These are phyloP conservation scores for Boletus reticuloceps DNA, from an alignment of 768 basidiomycete genomes.

Conservation along the genomic window DNA sequence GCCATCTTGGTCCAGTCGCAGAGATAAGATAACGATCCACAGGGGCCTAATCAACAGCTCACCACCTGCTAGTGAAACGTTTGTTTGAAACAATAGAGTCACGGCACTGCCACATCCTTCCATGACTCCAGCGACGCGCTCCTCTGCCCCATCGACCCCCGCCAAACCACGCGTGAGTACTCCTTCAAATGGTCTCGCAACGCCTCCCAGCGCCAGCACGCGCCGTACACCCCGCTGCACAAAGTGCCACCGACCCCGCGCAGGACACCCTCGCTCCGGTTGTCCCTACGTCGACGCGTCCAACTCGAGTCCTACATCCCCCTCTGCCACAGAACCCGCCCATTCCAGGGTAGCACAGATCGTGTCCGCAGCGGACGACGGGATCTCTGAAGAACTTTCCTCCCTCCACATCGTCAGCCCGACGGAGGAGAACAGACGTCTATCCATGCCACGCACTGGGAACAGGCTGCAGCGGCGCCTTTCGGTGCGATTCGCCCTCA, in stretches of 20 bases:
- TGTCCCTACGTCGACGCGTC: constrained; percentile 46
- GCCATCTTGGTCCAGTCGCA: too few relatives aligned
- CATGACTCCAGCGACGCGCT: constrained; percentile 30
- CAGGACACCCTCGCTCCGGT: constrained; percentile 62
- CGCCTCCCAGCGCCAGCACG: constrained; percentile 39
- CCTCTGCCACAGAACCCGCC: constrained; percentile 7
- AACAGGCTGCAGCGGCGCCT: constrained; percentile 23
- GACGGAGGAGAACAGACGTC: constrained; percentile 13
- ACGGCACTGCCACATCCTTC: background rate
- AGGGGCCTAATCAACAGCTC: too few relatives aligned
- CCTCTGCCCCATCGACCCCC: constrained; percentile 31
- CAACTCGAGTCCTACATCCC: constrained; percentile 11
- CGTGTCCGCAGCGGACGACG: constrained; percentile 18
- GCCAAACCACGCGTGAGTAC: constrained; percentile 16
- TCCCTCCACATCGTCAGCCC: constrained; percentile 43
- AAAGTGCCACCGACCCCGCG: constrained; percentile 52
- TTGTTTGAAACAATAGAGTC: too few relatives aligned
- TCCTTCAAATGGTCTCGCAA: constrained; percentile 4
- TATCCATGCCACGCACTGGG: constrained; percentile 1
- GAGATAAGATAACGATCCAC: too few relatives aligned
- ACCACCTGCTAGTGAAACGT: too few relatives aligned
- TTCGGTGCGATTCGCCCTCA: constrained; percentile 29
- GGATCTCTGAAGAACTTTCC: constrained; percentile 41
- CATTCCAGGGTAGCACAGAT: background rate
- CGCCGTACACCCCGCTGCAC: constrained; percentile 54